Evolutionary conservation across 257 asterid species (phyloP), one percentile per base, ranked within the genome.

Genomic region (Salvia hispanica): DNA sequence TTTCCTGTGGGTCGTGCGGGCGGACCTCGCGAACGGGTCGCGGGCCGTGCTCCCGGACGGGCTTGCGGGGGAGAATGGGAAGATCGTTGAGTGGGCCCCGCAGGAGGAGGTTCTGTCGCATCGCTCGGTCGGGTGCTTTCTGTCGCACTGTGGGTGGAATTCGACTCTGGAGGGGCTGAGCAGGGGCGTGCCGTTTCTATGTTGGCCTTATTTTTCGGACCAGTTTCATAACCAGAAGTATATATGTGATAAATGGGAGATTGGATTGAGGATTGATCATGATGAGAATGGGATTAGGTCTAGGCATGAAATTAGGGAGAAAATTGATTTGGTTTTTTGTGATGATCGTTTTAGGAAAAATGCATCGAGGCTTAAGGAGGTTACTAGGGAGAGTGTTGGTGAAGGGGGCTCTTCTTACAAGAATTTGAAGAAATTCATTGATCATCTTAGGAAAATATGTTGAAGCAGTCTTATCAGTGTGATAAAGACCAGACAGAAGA

Each of bases 91-190:
- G 3, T 78, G 88, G 84, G 83, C 81, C 31, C 86, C 85, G 5
- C 83, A 77, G 54, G 86, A 81, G 1, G 63, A 14, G 9, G 81
- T 84, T 0, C 77, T 84, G 15, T 62, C 70, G 9, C 86, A 81
- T 55, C 71, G 74, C 34, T 67, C 84, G 0, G 43, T 70, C 0
- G 81, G 76, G 34, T 72, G 86, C 61, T 84, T 81, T 50, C 0
- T 84, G 13, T 69, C 77, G 7, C 86, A 83, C 15, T 78, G 88
- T 45, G 84, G 88, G 3, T 83, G 85, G 85, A 80, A 78, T 14
- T 83, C 85, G 46, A 71, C 76, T 43, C 1, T 80, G 0, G 83
- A 84, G 50, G 80, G 85, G 1, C 9, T 68, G 25, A 63, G 74
- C 15, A 12, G 2, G 6, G 87, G 87, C 2, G 64, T 81, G 53